Conservation (phyloP, 108 stramenopile species). For the Fistulifera pelliculosa region DNA sequence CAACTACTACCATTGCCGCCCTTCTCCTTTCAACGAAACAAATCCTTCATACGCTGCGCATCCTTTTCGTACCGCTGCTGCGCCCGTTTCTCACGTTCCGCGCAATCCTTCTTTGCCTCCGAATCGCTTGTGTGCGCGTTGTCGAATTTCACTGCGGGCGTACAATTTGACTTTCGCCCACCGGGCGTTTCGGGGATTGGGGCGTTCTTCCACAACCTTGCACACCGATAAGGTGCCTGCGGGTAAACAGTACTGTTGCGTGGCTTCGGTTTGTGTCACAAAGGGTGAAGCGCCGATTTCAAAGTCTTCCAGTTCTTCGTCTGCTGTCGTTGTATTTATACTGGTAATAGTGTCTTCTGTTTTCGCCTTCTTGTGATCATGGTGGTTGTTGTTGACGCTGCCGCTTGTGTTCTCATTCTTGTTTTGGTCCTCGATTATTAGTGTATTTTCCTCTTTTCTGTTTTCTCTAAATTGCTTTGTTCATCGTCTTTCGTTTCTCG, state of each 20-base stretch:
- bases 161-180: slow-evolving; percentile 75
- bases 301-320: slow-evolving; percentile 18
- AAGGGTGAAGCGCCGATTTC: slow-evolving; percentile 54
- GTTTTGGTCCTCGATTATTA: too few relatives aligned
- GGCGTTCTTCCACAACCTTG: slow-evolving; percentile 36
- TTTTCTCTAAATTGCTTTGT: not conserved
- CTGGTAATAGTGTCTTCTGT: not conserved
- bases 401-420: not conserved
- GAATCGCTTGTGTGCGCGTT: slow-evolving; percentile 50
- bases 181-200: slow-evolving; percentile 56
- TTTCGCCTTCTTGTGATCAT: not conserved
- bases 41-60: not conserved
- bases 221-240: slow-evolving; percentile 75
- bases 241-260: slow-evolving; percentile 61
- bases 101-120: slow-evolving; percentile 62
- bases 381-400: not conserved
- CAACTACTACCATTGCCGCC: too few relatives aligned
- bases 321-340: not conserved
- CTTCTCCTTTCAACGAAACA: not conserved
- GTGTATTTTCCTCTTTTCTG: slow-evolving; percentile 2
- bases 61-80: slow-evolving; percentile 45
- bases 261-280: slow-evolving; percentile 67
- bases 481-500: not conserved
- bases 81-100: slow-evolving; percentile 57
- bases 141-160: slow-evolving; percentile 49